Evolutionary conservation across 805 yeast species (phyloP), one percentile per base, ranked within the genome.

Genomic region (Lachancea waltii): DNA sequence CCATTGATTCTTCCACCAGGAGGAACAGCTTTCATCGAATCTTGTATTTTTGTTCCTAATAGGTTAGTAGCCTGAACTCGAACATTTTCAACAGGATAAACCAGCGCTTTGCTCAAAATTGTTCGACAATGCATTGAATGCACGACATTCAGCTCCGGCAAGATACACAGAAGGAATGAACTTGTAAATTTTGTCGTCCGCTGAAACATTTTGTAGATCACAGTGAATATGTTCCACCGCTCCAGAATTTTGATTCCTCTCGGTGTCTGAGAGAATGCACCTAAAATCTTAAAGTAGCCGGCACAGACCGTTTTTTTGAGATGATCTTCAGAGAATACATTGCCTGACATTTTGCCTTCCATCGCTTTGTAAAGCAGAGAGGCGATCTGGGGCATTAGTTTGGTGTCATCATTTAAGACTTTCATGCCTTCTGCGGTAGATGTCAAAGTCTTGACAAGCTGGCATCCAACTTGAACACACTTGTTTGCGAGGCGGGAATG

Each of bases 151-250:
- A 89, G 62, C 35, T 77, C 76, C 24, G 73, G 72, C 38, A 90
- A 64, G 8, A 85, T 68, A 5, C 74, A 52, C 21, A 72, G 60
- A 9, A 83, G 63, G 30, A 85, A 61, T 47, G 75, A 79, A 36
- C 79, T 38, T 6, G 56, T 77, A 22, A 83, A 64, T 25, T 67
- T 57, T 9, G 73, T 67, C 4, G 70, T 64, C 25, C 71, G 71
- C 43, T 70, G 70, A 13, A 83, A 68, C 38, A 87, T 73, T 49
- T 85, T 85, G 49, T 82, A 80, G 36, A 87, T 67, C 61, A 85
- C 78, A 41, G 81, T 87, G 60, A 85, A 85, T 42, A 90, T 71
- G 49, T 87, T 82, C 92, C 95, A 85, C 44, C 83, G 78, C 35
- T 78, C 82, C 41, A 92, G 56, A 48, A 90, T 67, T 30, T 68